Conservation (phyloP, 2,329 filamentous ascomycete genomes). For the Fonsecaea multimorphosa region DNA sequence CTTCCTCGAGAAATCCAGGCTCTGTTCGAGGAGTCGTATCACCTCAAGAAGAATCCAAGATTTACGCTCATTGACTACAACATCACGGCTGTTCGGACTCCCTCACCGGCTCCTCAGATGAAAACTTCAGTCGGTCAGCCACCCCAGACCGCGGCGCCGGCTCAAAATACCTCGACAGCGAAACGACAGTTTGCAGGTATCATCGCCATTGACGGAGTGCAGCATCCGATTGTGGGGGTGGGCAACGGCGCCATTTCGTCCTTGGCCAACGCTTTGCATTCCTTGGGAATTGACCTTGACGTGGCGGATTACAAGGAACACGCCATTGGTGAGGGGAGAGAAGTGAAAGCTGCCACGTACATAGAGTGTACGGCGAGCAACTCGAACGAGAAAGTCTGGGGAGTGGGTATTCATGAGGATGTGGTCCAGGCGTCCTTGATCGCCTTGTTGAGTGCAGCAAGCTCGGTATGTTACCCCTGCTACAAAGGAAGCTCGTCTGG, state of each 20-base stretch:
- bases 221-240: conserved; percentile 77
- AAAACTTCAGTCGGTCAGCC: conserved; percentile 65
- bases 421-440: conserved; percentile 88
- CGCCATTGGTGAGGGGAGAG: conserved; percentile 78
- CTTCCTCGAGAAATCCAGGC: conserved; percentile 80
- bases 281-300: conserved; percentile 83
- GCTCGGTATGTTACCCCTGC: conserved; percentile 71
- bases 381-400: conserved; percentile 76
- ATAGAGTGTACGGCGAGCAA: conserved; percentile 82
- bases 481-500: neutral
- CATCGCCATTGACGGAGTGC: conserved; percentile 77
- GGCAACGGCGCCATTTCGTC: conserved; percentile 92
- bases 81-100: conserved; percentile 81
- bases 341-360: conserved; percentile 93
- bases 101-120: conserved; percentile 70
- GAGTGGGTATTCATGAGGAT: conserved; percentile 89
- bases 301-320: conserved; percentile 97
- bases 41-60: conserved; percentile 79
- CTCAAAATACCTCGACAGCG: conserved; percentile 72
- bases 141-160: conserved; percentile 42
- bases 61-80: conserved; percentile 91
- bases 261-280: conserved; percentile 78
- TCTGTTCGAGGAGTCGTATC: conserved; percentile 89
- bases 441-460: conserved; percentile 82
- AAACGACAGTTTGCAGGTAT: conserved; percentile 85